Conservation (phyloP, 306 rosid genomes). For the Prosopis cineraria region DNA sequence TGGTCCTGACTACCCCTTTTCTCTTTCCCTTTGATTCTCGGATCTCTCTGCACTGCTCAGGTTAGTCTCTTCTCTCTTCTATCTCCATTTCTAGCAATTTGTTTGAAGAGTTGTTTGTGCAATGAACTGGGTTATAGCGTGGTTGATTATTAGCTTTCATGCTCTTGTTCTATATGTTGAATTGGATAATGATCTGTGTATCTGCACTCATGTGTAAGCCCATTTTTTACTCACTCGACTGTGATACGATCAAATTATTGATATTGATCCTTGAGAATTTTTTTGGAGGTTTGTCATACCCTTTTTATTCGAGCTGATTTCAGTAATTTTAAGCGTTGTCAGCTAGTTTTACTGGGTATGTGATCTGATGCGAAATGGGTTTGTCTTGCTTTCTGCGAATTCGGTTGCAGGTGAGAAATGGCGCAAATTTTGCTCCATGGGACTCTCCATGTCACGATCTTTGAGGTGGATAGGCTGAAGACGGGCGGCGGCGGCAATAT, state of each 20-base stretch:
- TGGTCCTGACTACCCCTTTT: background rate
- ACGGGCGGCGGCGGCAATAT: constrained; percentile 53
- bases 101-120: background rate
- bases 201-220: background rate
- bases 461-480: constrained; percentile 68
- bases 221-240: background rate
- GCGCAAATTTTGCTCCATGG: constrained; percentile 80
- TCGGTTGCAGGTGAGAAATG: constrained; percentile 72
- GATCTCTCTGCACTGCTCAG: constrained; percentile 27
- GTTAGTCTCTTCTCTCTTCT: constrained; percentile 29
- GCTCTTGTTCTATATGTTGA: background rate
- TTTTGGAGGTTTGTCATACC: background rate
- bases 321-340: background rate
- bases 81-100: background rate
- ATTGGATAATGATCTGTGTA: background rate
- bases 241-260: constrained; percentile 40
- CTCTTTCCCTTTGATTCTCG: background rate
- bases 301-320: background rate
- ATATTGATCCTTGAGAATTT: constrained; percentile 28
- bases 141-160: background rate
- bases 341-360: background rate
- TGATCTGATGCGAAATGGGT: constrained; percentile 37
- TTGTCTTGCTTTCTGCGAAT: constrained; percentile 22
- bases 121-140: background rate
- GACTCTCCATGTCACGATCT: constrained; percentile 84